Evolutionary conservation across 768 basidiomycete species (phyloP), one percentile per base, ranked within the genome.

Genomic region (Inosperma sp.): DNA sequence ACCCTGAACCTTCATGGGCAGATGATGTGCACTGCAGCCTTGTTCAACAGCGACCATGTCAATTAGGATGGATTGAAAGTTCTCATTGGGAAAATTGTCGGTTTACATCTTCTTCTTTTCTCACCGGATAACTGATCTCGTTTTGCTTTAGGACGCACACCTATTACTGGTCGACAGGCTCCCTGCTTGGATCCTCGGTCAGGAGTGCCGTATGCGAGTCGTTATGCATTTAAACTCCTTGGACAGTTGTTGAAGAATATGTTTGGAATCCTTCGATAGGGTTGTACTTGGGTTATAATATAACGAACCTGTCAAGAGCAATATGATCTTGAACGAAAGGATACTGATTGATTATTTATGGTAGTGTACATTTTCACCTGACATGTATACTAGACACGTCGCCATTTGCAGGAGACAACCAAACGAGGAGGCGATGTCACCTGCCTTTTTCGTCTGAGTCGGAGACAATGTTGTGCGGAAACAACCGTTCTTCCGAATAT

Each of bases 41-140:
- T 95, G 71, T 91, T 97, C n/a, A n/a, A n/a, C 58, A 92, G 94
- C 2, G 75, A 86, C 44, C 86, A 94, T 57, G 84, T 85, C 8
- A 77, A 84, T 39, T 97, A 88, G 88, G 82, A 86, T 44, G 77
- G 83, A 23, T 51, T 88, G 17, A 80, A 75, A 53, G 84, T 84
- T 5, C 88, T 79, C 57, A 71, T 73, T 2, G 75, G 79, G 19
- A 86, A 83, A 64, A 73, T 73, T n/a, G 88, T 58, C 48, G 78
- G 40, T 23, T 30, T 51, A 46, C 14, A 25, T 48, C 47, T 13
- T 13, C 25, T 19, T 17, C 22, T 19, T 21, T 47, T 51, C 34
- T 27, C 23, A 3, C 23, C 25, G 51, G 13, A 19, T 25, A 23
- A 25, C 34, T 50, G n/a, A 27, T 30, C 5, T 40, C 21, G 37